phyloP scores from a whole-genome alignment of 2,329 filamentous ascomycete genomes.

The Aureobasidium sp. region DNA sequence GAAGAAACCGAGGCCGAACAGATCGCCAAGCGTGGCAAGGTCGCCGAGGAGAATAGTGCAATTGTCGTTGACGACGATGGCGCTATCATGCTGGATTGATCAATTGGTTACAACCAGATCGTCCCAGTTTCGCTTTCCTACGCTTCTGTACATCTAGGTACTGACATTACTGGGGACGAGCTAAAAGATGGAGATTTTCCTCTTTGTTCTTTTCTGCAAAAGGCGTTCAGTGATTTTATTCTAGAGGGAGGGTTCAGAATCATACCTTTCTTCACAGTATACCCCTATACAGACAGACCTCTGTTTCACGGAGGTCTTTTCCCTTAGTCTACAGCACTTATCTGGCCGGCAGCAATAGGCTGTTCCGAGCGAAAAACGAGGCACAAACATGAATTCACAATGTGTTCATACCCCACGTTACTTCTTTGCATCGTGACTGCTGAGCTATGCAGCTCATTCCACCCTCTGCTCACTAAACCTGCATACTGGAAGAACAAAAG shows the following conservation, averaged over 20 bases:
- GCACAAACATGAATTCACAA: not conserved
- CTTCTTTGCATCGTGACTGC: not conserved
- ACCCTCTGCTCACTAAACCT: not conserved
- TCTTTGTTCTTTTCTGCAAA: not conserved
- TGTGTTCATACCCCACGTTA: not conserved
- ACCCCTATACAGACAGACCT: not conserved
- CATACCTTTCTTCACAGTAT: not conserved
- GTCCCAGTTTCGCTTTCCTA: not conserved
- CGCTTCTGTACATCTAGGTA: not conserved
- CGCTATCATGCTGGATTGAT: constrained; percentile 27
- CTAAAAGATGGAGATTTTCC: not conserved
- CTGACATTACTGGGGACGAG: not conserved
- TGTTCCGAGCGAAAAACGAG: not conserved
- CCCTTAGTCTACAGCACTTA: no score
- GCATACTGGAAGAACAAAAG: not conserved
- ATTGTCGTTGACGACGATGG: constrained; percentile 32
- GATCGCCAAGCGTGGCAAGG: constrained; percentile 35
- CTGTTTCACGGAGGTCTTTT: no score
- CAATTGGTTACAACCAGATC: not conserved
- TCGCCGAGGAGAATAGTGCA: constrained; percentile 27
- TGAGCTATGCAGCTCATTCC: not conserved
- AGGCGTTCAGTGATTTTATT: not conserved
- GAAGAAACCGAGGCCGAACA: constrained; percentile 27
- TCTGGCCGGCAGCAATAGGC: not conserved
- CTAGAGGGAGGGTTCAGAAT: not conserved